Conservation (phyloP, 352 stramenopile genomes). For the Globisporangium mamillatum region DNA sequence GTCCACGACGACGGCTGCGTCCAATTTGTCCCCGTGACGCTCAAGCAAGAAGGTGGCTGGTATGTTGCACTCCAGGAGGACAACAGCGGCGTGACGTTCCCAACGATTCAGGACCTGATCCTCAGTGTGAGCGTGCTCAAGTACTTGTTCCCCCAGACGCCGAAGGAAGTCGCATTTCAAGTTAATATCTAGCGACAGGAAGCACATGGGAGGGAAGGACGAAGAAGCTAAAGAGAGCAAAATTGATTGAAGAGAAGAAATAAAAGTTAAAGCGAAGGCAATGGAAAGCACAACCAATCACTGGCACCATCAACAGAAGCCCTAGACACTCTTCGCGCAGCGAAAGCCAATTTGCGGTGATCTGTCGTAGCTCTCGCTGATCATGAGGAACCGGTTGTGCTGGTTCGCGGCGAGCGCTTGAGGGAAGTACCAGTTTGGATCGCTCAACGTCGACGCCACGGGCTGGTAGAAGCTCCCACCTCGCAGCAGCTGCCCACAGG, state of each 20-base stretch:
- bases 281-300: neutral
- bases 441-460: conserved; percentile 57
- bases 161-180: conserved; percentile 64
- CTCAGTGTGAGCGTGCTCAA: conserved; percentile 77
- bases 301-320: neutral
- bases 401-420: conserved; percentile 53
- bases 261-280: neutral
- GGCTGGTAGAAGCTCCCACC: conserved; percentile 75
- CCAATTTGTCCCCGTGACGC: conserved; percentile 77
- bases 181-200: conserved; percentile 16
- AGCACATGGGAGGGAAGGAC: neutral
- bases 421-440: conserved; percentile 88
- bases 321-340: conserved; percentile 40
- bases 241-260: neutral
- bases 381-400: conserved; percentile 77
- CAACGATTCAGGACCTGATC: conserved; percentile 67
- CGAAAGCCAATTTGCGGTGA: conserved; percentile 75
- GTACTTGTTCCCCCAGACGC: conserved; percentile 77
- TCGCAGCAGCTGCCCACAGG: conserved; percentile 72
- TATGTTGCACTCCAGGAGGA: conserved; percentile 63
- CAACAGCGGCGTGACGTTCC: conserved; percentile 47
- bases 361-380: conserved; percentile 72
- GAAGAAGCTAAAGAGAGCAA: neutral
- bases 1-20: conserved; percentile 58
- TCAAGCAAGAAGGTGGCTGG: conserved; percentile 39